Percentiles rank a stretch among this genome's conserved stretches.
Evolutionary conservation across 345 rosid species (phyloP).

Genomic region (Gossypium turneri): DNA sequence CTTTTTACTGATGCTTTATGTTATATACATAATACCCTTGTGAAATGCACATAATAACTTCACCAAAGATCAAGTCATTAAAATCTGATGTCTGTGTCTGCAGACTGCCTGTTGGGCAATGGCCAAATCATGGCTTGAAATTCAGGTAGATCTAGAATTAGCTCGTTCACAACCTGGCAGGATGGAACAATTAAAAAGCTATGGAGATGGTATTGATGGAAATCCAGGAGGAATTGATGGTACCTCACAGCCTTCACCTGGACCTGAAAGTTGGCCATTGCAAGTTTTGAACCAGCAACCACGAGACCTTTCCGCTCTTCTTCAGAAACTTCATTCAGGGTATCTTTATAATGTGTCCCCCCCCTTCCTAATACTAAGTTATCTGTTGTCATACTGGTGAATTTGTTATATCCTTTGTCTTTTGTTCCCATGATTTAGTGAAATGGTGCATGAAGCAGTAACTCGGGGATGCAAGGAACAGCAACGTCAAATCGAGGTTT

Average conservation of each 20-base stretch:
- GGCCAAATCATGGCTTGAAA: conserved; percentile 98
- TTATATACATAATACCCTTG: background rate
- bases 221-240: conserved; percentile 52
- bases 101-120: conserved; percentile 99
- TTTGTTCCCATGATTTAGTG: conserved; percentile 44
- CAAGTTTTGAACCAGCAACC: conserved; percentile 94
- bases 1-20: background rate
- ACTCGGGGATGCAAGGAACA: conserved; percentile 90
- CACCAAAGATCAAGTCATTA: background rate
- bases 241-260: conserved; percentile 42
- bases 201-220: conserved; percentile 49
- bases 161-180: conserved; percentile 65
- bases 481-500: conserved; percentile 93
- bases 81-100: conserved; percentile 16
- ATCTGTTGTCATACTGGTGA: background rate
- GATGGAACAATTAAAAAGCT: conserved; percentile 56
- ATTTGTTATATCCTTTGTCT: conserved; percentile 13
- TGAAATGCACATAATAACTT: conserved; percentile 1
- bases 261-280: conserved; percentile 88
- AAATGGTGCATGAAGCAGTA: conserved; percentile 83
- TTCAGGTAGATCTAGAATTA: conserved; percentile 86
- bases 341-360: conserved; percentile 22
- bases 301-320: conserved; percentile 74
- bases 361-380: background rate
- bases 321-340: conserved; percentile 98